phyloP scores from a whole-genome alignment of 1,139 yeast genomes.

The Kurtzmaniella quercitrusa region DNA sequence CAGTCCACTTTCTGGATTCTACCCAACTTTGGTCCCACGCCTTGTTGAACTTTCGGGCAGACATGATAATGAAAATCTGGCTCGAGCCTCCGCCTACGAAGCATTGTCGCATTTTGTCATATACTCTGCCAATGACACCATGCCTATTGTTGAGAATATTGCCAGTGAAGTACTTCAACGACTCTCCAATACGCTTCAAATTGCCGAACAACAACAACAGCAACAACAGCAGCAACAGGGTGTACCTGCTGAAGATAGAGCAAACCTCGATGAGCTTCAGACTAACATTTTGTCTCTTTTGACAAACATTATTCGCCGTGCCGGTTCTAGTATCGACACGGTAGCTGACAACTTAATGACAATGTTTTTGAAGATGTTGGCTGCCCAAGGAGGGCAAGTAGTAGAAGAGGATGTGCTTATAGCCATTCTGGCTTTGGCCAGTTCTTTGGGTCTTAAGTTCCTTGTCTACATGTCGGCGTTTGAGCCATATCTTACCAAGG shows the following conservation, averaged over 20 bases:
- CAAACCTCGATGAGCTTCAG: slow-evolving; percentile 84
- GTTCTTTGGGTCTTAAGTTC: slow-evolving; percentile 69
- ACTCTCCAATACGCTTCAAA: slow-evolving; percentile 59
- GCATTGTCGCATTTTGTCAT: slow-evolving; percentile 81
- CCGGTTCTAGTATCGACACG: slow-evolving; percentile 57
- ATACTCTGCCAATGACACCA: slow-evolving; percentile 67
- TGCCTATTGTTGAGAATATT: slow-evolving; percentile 64
- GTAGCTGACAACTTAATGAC: slow-evolving; percentile 87
- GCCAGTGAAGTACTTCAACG: slow-evolving; percentile 73
- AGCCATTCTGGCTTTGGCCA: slow-evolving; percentile 86
- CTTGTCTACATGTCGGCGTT: slow-evolving; percentile 75
- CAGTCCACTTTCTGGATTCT: slow-evolving; percentile 71
- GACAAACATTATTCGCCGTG: slow-evolving; percentile 84
- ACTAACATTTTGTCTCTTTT: slow-evolving; percentile 80
- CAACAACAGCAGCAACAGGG: slow-evolving; percentile 39
- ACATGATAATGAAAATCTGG: slow-evolving; percentile 75
- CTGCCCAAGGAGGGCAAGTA: slow-evolving; percentile 53
- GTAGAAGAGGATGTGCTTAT: slow-evolving; percentile 93
- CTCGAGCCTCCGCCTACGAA: slow-evolving; percentile 96
- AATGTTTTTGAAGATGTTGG: slow-evolving; percentile 67
- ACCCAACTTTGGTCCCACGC: slow-evolving; percentile 63
- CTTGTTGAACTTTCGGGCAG: slow-evolving; percentile 67
- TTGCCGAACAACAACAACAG: slow-evolving; percentile 13
- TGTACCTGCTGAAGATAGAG: slow-evolving; percentile 63
- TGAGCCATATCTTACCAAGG: slow-evolving; percentile 74